Percentiles rank a stretch among this genome's conserved stretches.
Evolutionary conservation across 495 filamentous ascomycete species (phyloP).

Genomic region (Pseudoneurospora amorphoporcata): DNA sequence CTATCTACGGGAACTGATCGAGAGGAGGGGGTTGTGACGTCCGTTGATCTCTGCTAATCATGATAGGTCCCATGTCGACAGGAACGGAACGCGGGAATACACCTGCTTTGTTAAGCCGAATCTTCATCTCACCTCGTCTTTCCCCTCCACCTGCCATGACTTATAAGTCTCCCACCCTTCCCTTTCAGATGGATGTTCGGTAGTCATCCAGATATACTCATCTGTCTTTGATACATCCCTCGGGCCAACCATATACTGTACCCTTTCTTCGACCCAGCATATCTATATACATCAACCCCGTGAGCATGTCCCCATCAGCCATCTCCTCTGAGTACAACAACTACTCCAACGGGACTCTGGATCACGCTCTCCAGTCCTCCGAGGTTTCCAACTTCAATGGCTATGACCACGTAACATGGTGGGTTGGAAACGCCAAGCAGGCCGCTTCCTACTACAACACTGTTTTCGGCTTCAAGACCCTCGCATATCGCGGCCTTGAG

Average conservation of each 20-base stretch:
- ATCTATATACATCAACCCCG: conserved; percentile 2
- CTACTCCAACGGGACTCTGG: conserved; percentile 29
- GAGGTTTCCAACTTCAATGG: conserved; percentile 53
- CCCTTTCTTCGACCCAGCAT: neutral
- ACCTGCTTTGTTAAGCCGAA: conserved; percentile 16
- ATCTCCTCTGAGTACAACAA: conserved; percentile 44
- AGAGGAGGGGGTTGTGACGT: conserved; percentile 2
- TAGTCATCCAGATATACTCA: neutral
- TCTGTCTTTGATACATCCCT: neutral
- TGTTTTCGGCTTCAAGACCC: conserved; percentile 66
- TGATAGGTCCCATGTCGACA: neutral
- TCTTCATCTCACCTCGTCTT: neutral
- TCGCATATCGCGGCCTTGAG: conserved; percentile 81
- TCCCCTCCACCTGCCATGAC: neutral
- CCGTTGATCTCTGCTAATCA: neutral
- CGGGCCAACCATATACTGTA: neutral
- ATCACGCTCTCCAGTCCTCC: conserved; percentile 33
- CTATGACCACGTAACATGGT: conserved; percentile 88
- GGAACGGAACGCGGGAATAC: conserved; percentile 1
- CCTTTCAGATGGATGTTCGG: neutral
- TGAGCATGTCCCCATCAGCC: conserved; percentile 63
- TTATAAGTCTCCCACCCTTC: conserved; percentile 5
- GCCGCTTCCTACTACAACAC: conserved; percentile 77
- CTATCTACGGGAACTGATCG: neutral
- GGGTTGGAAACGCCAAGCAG: conserved; percentile 93